Percentiles rank a stretch among this genome's conserved stretches.
phyloP scores from a whole-genome alignment of 108 stramenopile species.

The Cyclotella choctawhatcheeana region DNA sequence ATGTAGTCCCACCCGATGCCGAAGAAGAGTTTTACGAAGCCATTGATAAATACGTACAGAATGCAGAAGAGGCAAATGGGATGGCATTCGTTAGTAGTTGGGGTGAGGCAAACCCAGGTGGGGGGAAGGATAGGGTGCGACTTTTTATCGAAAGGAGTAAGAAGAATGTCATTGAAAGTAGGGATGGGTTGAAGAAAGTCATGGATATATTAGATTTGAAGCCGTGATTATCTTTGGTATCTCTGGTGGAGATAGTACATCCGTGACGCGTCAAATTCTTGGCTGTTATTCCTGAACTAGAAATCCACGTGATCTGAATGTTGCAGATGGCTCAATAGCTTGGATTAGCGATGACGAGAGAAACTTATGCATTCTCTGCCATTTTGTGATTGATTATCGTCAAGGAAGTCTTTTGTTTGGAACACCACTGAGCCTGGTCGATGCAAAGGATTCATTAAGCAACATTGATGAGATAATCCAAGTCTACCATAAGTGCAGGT shows the following conservation, averaged over 20 bases:
- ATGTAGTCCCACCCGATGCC: slow-evolving; percentile 49
- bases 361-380: too few species aligned
- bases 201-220: slow-evolving; percentile 50
- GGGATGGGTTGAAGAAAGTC: slow-evolving; percentile 64
- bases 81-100: slow-evolving; percentile 86
- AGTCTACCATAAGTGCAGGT: too few species aligned
- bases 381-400: too few species aligned
- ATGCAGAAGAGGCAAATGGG: slow-evolving; percentile 71
- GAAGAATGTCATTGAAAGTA: slow-evolving; percentile 68
- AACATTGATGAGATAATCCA: too few species aligned
- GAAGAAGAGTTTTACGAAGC: slow-evolving; percentile 76
- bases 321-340: too few species aligned
- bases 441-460: too few species aligned
- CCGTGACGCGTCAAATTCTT: not conserved
- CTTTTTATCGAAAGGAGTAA: slow-evolving; percentile 85
- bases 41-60: slow-evolving; percentile 57
- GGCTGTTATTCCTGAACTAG: too few species aligned
- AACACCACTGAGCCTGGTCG: too few species aligned
- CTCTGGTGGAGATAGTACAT: not conserved
- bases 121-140: slow-evolving; percentile 80
- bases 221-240: slow-evolving; percentile 7
- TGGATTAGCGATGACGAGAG: too few species aligned
- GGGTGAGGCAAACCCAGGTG: slow-evolving; percentile 90
- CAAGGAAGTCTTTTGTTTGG: too few species aligned
- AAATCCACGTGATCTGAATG: too few species aligned